Base-by-base conservation (phyloP, 2,329 filamentous ascomycete species). In the Ophiostoma ulmi region DNA sequence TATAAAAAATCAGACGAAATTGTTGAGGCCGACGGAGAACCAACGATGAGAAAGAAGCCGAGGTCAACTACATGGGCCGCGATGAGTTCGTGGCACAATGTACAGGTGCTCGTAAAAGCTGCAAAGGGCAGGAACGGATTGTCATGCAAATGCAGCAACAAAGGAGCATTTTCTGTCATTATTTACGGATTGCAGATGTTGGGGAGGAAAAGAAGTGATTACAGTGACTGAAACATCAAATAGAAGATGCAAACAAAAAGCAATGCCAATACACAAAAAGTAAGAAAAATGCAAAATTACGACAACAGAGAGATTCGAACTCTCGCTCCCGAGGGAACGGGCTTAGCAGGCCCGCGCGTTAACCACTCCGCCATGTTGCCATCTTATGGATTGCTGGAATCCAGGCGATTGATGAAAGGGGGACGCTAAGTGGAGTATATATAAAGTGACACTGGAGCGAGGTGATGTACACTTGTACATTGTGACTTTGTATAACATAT, bases 311-410 rank as follows among this genome's bases (percentile, higher is more conserved):
- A 64, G 70, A 71, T 71, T 71, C 70, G 70, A 71, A 71, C 70
- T 58, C 70, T 71, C 70, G 70, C 70, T 71, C 70, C 70, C 70
- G 70, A 71, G 35, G 70, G 70, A 71, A 71, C 70, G 70, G 70
- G 70, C 70, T 71, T 71, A 71, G 70, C 70, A 71, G 70, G 70
- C 70, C 70, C 70, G 70, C 70, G 70, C 70, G 70, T 71, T 71
- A 71, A 71, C 70, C 70, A 71, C 70, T 71, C 70, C 70, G 70
- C 70, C 70, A 71, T 71, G 67, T 71, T 71, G 70, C 70, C 70
- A 22, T 70, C n/a, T 44, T 8, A 17, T 39, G 13, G 48, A 64
- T 22, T 65, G 1, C 31, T 64, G 26, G 1, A 35, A 31, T 52
- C 44, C 44, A 48, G 14, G 65, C 65, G 26, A 58, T 65, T 58